These are phyloP conservation scores for Mycena galopus DNA, from an alignment of 768 basidiomycete species.

Conservation along the genomic window DNA sequence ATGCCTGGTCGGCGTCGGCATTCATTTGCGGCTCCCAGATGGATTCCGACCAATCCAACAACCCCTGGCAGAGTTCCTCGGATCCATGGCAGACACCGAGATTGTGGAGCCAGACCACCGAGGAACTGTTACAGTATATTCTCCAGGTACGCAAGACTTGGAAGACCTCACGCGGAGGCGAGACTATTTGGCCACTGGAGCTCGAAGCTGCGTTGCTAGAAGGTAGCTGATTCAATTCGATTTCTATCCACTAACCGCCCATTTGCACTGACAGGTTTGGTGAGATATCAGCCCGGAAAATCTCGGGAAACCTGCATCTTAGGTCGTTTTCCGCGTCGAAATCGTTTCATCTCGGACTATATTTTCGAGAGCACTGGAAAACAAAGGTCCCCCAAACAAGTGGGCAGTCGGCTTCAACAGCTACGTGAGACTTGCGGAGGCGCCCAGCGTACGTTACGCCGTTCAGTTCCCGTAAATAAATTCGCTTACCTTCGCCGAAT, in stretches of 20 bases:
- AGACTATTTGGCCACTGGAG: constrained; percentile 84
- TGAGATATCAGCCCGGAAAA: constrained; percentile 62
- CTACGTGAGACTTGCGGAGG: constrained; percentile 80
- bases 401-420: constrained; percentile 85
- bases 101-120: constrained; percentile 51
- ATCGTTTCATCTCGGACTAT: constrained; percentile 73
- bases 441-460: constrained; percentile 69
- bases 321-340: constrained; percentile 71
- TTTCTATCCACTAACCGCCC: not conserved
- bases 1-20: constrained; percentile 19
- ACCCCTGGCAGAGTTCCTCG: too few species aligned
- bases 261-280: constrained; percentile 55
- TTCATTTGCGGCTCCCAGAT: too few species aligned
- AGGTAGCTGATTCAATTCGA: constrained; percentile 55
- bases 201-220: constrained; percentile 83
- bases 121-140: constrained; percentile 74
- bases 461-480: not conserved
- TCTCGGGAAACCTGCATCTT: constrained; percentile 62
- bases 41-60: too few species aligned
- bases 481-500: not conserved
- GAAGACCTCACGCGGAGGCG: constrained; percentile 79
- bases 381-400: constrained; percentile 80
- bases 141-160: constrained; percentile 78
- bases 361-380: constrained; percentile 74
- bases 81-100: constrained; percentile 37